Conservation (phyloP, 1,139 yeast genomes). For the Pichia sp. region DNA sequence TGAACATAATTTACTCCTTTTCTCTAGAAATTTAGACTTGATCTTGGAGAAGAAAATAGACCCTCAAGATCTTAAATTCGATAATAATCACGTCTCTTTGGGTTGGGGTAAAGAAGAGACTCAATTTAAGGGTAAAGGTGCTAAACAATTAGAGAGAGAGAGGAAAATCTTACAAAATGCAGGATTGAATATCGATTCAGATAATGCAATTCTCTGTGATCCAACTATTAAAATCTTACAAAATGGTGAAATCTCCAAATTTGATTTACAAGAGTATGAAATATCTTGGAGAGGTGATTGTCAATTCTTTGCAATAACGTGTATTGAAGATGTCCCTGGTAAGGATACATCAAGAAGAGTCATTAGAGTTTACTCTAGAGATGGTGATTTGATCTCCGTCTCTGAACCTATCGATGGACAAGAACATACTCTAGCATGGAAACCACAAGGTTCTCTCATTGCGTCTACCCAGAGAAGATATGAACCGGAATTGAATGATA, state of each 20-base stretch:
- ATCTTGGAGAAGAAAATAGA: conserved; percentile 56
- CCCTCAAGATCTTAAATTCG: conserved; percentile 48
- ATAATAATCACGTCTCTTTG: conserved; percentile 76
- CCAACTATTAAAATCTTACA: conserved; percentile 86
- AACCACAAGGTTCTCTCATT: conserved; percentile 83
- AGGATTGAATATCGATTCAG: conserved; percentile 46
- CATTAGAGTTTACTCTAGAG: conserved; percentile 73
- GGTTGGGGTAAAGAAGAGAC: conserved; percentile 99
- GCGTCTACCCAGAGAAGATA: conserved; percentile 67
- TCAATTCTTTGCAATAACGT: conserved; percentile 65
- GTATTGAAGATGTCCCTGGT: conserved; percentile 47
- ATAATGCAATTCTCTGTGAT: conserved; percentile 63
- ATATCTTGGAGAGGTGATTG: conserved; percentile 97
- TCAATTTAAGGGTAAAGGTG: conserved; percentile 93
- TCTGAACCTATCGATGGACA: conserved; percentile 87
- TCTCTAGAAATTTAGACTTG: conserved; percentile 78
- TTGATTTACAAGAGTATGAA: conserved; percentile 39
- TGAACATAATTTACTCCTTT: conserved; percentile 53
- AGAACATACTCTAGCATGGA: conserved; percentile 74
- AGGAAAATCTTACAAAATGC: conserved; percentile 53
- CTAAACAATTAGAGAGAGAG: conserved; percentile 70
- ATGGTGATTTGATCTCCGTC: conserved; percentile 73
- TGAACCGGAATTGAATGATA: conserved; percentile 42
- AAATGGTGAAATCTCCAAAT: conserved; percentile 51
- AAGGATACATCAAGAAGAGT: conserved; percentile 57